Percentiles rank a stretch among this genome's conserved stretches.
These are phyloP conservation scores for Bretschneidera sinensis DNA, from an alignment of 345 rosid species.

Conservation along the genomic window DNA sequence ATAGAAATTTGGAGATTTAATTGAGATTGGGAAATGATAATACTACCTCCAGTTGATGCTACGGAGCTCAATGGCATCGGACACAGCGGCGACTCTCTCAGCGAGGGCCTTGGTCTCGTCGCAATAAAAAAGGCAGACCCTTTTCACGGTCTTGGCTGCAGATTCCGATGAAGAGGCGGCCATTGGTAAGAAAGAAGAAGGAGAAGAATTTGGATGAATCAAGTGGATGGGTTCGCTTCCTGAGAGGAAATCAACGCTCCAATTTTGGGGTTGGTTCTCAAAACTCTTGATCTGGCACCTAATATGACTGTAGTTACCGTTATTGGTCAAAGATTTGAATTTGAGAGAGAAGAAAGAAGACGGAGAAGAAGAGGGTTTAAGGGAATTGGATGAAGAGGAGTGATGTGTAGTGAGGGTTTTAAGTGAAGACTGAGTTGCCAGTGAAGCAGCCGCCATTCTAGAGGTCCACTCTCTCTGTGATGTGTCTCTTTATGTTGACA, in stretches of 20 bases:
- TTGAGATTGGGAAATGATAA: neutral
- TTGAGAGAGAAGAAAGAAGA: constrained; percentile 19
- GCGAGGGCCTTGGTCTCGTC: constrained; percentile 79
- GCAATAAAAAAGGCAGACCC: constrained; percentile 70
- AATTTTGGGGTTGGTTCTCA: constrained; percentile 43
- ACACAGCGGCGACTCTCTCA: constrained; percentile 58
- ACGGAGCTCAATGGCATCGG: constrained; percentile 81
- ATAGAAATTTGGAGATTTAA: neutral
- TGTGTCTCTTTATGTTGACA: neutral
- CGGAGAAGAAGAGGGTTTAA: neutral
- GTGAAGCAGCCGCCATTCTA: constrained; percentile 29
- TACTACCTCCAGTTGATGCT: constrained; percentile 81
- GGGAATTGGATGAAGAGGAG: constrained; percentile 10
- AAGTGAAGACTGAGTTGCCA: constrained; percentile 22
- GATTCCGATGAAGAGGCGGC: constrained; percentile 43
- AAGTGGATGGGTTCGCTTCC: constrained; percentile 40
- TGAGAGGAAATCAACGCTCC: constrained; percentile 47
- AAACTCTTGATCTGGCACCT: constrained; percentile 52
- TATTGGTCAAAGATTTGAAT: constrained; percentile 13
- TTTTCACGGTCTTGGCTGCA: constrained; percentile 45
- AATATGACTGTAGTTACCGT: constrained; percentile 17
- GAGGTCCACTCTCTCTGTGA: neutral
- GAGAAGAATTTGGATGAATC: constrained; percentile 30
- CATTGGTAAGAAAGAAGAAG: constrained; percentile 46
- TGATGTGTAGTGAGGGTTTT: constrained; percentile 8